phyloP scores from a whole-genome alignment of 116 monocot species.

The Trichopus zeylanicus region DNA sequence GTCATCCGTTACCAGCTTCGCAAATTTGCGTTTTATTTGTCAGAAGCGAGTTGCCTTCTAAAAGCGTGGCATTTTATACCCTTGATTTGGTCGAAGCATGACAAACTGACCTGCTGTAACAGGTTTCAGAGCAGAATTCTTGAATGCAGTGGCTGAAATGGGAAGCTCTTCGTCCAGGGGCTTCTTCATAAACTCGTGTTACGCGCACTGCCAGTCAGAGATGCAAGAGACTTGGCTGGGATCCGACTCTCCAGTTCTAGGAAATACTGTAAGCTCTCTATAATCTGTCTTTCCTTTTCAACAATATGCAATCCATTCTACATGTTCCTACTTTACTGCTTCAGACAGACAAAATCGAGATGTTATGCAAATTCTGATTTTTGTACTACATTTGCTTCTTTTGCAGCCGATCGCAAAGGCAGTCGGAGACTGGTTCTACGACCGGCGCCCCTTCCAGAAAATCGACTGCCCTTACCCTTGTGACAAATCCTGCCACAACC shows the following conservation, averaged over 20 bases:
- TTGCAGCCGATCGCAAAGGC: conserved; percentile 66
- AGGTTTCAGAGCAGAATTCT: conserved; percentile 62
- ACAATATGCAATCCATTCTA: too few relatives aligned
- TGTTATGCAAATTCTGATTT: too few relatives aligned
- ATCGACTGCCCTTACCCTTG: conserved; percentile 83
- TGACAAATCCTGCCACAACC: conserved; percentile 53
- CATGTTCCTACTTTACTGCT: too few relatives aligned
- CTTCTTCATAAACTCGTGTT: conserved; percentile 85
- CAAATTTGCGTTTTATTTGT: too few relatives aligned
- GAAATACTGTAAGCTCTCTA: conserved; percentile 41
- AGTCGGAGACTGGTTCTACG: conserved; percentile 83
- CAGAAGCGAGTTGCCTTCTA: too few relatives aligned
- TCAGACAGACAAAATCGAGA: too few relatives aligned
- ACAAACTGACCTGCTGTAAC: too few relatives aligned
- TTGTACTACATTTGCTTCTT: neutral
- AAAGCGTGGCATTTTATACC: too few relatives aligned
- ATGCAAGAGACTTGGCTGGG: conserved; percentile 69
- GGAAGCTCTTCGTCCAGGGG: conserved; percentile 43
- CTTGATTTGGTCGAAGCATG: too few relatives aligned
- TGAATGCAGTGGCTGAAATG: conserved; percentile 28
- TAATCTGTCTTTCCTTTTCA: too few relatives aligned
- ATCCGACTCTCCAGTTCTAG: conserved; percentile 47
- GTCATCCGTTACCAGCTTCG: too few relatives aligned
- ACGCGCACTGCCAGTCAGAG: conserved; percentile 69
- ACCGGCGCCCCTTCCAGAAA: conserved; percentile 31